Percentiles rank a stretch among this genome's conserved stretches.
These are phyloP conservation scores for Penicillium crustosum DNA, from an alignment of 2,329 filamentous ascomycete genomes.

Conservation along the genomic window DNA sequence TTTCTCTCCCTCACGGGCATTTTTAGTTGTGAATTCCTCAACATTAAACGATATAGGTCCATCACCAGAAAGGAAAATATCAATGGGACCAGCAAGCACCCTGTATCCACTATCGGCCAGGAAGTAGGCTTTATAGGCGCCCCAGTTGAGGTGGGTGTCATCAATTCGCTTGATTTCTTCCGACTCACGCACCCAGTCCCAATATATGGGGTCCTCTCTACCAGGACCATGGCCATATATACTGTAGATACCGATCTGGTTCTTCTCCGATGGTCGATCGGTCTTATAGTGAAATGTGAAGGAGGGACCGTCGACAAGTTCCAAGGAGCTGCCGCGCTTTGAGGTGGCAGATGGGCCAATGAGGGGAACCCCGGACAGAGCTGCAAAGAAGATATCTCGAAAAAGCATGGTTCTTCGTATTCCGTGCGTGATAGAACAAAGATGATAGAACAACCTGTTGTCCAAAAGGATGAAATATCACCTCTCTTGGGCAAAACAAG, in stretches of 20 bases:
- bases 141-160: background rate
- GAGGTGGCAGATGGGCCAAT: background rate
- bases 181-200: background rate
- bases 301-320: background rate
- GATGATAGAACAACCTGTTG: background rate
- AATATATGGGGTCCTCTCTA: background rate
- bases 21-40: background rate
- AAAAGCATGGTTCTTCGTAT: background rate
- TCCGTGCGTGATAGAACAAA: background rate
- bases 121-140: background rate
- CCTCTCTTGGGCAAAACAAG: background rate
- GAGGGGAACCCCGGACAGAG: background rate
- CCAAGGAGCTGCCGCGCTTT: background rate
- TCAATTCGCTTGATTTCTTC: background rate
- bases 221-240: background rate
- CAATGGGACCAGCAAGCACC: background rate
- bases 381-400: background rate
- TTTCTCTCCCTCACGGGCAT: background rate
- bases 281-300: background rate
- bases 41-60: background rate
- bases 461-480: no score
- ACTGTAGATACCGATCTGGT: background rate
- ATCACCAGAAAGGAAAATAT: background rate
- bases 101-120: background rate
- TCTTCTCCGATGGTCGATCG: background rate